Evolutionary conservation across 108 stramenopile species (phyloP).

Genomic region (Fistulifera pelliculosa): DNA sequence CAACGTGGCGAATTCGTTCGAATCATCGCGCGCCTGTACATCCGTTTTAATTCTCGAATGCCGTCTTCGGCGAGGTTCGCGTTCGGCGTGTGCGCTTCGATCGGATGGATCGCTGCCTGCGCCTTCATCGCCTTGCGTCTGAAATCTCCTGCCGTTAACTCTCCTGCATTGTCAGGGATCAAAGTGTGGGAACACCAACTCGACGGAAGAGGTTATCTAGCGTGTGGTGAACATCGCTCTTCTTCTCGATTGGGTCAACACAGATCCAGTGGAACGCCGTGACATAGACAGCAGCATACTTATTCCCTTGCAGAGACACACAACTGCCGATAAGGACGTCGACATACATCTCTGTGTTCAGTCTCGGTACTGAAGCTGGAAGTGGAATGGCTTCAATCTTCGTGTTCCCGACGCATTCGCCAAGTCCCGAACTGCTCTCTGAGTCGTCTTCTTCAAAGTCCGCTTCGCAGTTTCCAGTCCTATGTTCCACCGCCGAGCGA

Average conservation of each 20-base stretch:
- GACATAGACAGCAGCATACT: slow-evolving; percentile 15
- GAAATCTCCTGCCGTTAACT: slow-evolving; percentile 18
- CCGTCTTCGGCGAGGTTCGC: slow-evolving; percentile 17
- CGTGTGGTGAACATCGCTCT: slow-evolving; percentile 20
- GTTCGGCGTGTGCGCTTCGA: slow-evolving; percentile 22
- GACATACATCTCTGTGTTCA: slow-evolving; percentile 10
- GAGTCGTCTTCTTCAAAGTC: slow-evolving; percentile 20
- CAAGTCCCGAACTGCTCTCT: slow-evolving; percentile 16
- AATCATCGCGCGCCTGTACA: slow-evolving; percentile 8
- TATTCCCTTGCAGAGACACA: slow-evolving; percentile 9
- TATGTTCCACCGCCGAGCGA: slow-evolving; percentile 14
- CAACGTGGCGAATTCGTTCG: background rate
- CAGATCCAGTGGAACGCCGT: slow-evolving; percentile 14
- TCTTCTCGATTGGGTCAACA: slow-evolving; percentile 11
- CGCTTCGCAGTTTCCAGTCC: slow-evolving; percentile 13
- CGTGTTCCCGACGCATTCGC: slow-evolving; percentile 4
- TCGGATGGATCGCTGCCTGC: slow-evolving; percentile 10
- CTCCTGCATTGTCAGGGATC: slow-evolving; percentile 23
- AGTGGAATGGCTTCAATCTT: slow-evolving; percentile 9
- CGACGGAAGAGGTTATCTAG: slow-evolving; percentile 13
- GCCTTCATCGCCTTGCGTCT: slow-evolving; percentile 3
- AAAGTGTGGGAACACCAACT: slow-evolving; percentile 21
- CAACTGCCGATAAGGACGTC: slow-evolving; percentile 14
- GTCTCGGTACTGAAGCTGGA: slow-evolving; percentile 16
- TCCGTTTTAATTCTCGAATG: slow-evolving; percentile 21